phyloP scores from a whole-genome alignment of 169 alveolate genomes.

The Blepharisma undulans region DNA sequence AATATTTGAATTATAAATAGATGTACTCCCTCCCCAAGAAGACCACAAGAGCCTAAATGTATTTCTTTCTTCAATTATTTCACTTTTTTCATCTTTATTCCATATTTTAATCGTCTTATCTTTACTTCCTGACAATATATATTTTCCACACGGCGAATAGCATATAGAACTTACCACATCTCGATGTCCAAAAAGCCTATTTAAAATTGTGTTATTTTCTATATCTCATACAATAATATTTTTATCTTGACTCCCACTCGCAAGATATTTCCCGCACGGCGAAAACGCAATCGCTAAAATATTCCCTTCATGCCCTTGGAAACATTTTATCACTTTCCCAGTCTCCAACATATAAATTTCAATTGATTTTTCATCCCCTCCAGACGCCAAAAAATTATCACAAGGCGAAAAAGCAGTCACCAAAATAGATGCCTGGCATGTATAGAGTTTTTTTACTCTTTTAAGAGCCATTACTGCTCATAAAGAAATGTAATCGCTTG shows the following conservation, averaged over 20 bases:
- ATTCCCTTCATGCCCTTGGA: not conserved
- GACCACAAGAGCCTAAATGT: not conserved
- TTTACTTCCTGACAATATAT: not conserved
- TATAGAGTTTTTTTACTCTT: not conserved
- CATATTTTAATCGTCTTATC: constrained; percentile 13
- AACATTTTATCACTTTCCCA: not conserved
- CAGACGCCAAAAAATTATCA: not conserved
- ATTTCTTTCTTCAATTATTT: not conserved
- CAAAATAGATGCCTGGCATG: not conserved
- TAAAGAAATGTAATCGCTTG: not conserved
- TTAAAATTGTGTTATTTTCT: not conserved
- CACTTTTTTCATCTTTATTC: not conserved
- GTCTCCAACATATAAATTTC: not conserved
- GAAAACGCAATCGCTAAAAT: not conserved
- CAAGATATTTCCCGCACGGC: not conserved
- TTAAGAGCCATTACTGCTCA: not conserved
- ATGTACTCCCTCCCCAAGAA: not conserved
- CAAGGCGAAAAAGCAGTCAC: not conserved
- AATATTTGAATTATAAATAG: not conserved
- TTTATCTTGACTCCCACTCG: not conserved
- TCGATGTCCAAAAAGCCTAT: not conserved
- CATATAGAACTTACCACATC: not conserved
- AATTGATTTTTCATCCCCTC: not conserved
- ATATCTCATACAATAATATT: not conserved
- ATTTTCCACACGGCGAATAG: not conserved